Percentiles rank a stretch among this genome's conserved stretches.
Evolutionary conservation across 1,284 basidiomycete species (phyloP).

Genomic region (Fistulinella cinereoalba): DNA sequence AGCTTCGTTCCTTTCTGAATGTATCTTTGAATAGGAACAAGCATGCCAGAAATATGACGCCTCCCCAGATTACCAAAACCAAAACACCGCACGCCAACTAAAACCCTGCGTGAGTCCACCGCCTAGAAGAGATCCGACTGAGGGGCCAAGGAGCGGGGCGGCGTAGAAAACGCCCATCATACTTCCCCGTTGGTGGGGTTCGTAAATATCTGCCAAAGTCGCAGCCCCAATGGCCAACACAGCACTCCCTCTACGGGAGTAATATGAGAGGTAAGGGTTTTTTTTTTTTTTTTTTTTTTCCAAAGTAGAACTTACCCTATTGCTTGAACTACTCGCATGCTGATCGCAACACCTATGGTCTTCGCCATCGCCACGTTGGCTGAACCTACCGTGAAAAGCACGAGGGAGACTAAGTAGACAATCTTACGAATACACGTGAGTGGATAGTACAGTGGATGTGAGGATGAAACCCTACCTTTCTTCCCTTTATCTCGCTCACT

Average conservation of each 20-base stretch:
- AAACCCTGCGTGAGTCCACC: conserved; percentile 69
- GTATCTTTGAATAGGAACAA: conserved; percentile 79
- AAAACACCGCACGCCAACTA: conserved; percentile 82
- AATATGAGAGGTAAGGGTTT: too few species aligned
- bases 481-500: conserved; percentile 76
- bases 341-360: conserved; percentile 70
- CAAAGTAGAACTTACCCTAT: conserved; percentile 56
- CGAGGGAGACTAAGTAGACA: conserved; percentile 64
- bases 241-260: conserved; percentile 77
- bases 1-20: conserved; percentile 77
- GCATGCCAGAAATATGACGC: conserved; percentile 48
- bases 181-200: conserved; percentile 73
- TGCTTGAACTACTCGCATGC: conserved; percentile 68
- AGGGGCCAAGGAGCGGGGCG: conserved; percentile 56
- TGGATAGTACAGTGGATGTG: neutral
- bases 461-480: too few species aligned
- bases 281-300: too few species aligned
- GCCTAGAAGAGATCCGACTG: conserved; percentile 69
- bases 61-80: conserved; percentile 71
- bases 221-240: conserved; percentile 81
- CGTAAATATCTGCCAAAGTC: conserved; percentile 80
- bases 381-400: conserved; percentile 62
- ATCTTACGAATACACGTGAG: conserved; percentile 38
- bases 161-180: conserved; percentile 80
- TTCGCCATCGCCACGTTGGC: conserved; percentile 62